Conservation (phyloP, 345 rosid species). For the Acer yangbiense region DNA sequence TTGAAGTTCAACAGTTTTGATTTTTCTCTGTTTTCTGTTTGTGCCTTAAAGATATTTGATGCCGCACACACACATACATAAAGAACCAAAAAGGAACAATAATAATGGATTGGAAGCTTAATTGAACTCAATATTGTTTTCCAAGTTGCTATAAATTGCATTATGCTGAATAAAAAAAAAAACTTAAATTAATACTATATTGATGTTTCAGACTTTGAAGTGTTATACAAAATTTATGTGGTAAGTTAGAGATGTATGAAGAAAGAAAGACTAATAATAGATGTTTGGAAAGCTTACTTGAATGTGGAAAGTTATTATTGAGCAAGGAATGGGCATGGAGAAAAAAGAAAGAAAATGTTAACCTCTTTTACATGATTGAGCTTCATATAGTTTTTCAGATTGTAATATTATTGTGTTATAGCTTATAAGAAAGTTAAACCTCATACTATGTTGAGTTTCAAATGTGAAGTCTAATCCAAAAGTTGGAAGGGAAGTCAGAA, state of each 20-base stretch:
- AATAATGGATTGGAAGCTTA: background rate
- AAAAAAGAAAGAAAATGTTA: background rate
- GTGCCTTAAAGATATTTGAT: background rate
- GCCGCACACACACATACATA: background rate
- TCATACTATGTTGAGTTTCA: background rate
- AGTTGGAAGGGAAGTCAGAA: constrained; percentile 1
- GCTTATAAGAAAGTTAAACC: background rate
- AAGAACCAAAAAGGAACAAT: background rate
- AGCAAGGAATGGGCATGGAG: background rate
- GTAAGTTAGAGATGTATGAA: background rate
- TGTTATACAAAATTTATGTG: background rate
- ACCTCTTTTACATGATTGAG: background rate
- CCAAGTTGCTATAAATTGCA: background rate
- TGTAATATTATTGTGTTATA: background rate
- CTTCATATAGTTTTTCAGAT: background rate
- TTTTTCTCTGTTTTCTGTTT: background rate
- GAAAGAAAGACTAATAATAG: background rate
- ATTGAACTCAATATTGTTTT: background rate
- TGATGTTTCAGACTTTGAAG: background rate
- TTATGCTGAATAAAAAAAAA: background rate
- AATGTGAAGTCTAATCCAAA: background rate
- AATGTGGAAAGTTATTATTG: background rate
- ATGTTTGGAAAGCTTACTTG: background rate
- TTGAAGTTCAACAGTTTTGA: background rate
- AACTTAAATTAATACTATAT: background rate